Evolutionary conservation across 2,329 filamentous ascomycete species (phyloP), one percentile per base, ranked within the genome.

Genomic region (Cladorrhinum sp.): DNA sequence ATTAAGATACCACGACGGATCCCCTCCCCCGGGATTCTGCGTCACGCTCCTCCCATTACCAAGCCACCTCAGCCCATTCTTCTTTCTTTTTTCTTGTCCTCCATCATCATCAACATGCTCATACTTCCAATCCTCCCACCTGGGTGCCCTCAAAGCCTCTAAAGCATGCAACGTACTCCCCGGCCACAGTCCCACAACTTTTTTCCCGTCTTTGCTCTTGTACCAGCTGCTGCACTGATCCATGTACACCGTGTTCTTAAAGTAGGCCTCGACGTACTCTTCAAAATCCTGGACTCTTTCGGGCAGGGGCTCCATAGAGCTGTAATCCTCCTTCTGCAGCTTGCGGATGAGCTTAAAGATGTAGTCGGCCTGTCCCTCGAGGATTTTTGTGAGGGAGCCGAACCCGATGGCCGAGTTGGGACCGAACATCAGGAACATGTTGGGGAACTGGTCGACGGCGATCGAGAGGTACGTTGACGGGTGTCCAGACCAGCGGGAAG

Each of bases 141-240:
- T 70, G 29, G 77, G 76, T 22, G 74, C 68, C 22, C 75, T 67
- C 62, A 80, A 65, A 10, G 74, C 70, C 68, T 80, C 77, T 3
- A 79, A 65, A 8, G 75, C 75, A 50, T 80, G 78, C 55, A 78
- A 71, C 13, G 75, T 75, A 25, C 74, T 77, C 3, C 78, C 78
- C 0, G 78, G 78, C 78, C 78, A 80, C 27, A 79, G 67, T 1
- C 75, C 78, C 20, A 74, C 72, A 54, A 80, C 72, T 57, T 72
- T 70, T 55, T 75, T 67, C 4, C 75, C 76, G 9, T 66, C 74
- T 67, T 81, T 79, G n/a, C 3, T 4, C 41, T 45, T 45, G 68
- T 85, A 85, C 82, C 81, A 85, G 57, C 78, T 81, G 61, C 76
- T 77, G 69, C 82, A 85, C 9, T 72, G 68, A 45, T 78, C 79